A percentile compares a stretch with the other conserved stretches of the same genome.
phyloP scores from a whole-genome alignment of 495 filamentous ascomycete genomes.

The Lophiotrema nucula region DNA sequence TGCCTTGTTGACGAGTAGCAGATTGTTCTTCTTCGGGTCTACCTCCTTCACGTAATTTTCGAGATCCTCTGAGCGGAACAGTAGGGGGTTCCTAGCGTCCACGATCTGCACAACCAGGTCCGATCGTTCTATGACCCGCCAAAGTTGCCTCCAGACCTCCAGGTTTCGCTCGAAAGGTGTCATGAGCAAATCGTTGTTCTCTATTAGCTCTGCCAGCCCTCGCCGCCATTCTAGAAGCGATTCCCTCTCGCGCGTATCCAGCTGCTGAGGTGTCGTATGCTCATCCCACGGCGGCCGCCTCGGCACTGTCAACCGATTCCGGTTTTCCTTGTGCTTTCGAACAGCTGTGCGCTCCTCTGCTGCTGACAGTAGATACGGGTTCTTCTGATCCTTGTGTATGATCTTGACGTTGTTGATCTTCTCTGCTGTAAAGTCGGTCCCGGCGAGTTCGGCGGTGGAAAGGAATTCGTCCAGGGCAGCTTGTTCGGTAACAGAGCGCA shows the following conservation, averaged over 20 bases:
- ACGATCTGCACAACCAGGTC: conserved; percentile 98
- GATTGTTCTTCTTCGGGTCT: conserved; percentile 79
- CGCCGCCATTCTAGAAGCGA: conserved; percentile 86
- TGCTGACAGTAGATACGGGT: conserved; percentile 87
- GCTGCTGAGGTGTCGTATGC: conserved; percentile 73
- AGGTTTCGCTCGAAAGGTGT: conserved; percentile 97
- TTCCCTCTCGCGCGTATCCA: conserved; percentile 76
- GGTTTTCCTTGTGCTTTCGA: conserved; percentile 79
- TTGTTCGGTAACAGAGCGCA: conserved; percentile 98
- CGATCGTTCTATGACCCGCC: conserved; percentile 96
- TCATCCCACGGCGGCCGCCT: conserved; percentile 86
- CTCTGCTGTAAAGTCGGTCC: conserved; percentile 98
- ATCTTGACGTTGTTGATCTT: conserved; percentile 99
- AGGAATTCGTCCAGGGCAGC: conserved; percentile 87
- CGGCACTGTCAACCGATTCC: conserved; percentile 77
- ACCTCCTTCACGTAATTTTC: conserved; percentile 94
- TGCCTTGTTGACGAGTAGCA: conserved; percentile 96
- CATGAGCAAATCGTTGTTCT: conserved; percentile 91
- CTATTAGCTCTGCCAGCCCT: conserved; percentile 86
- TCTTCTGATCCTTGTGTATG: conserved; percentile 91
- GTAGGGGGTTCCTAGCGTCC: conserved; percentile 89
- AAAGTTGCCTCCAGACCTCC: conserved; percentile 97
- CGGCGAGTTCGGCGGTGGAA: conserved; percentile 87
- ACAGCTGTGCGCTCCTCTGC: conserved; percentile 77
- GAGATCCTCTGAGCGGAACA: conserved; percentile 92